Conservation (phyloP, 2,329 filamentous ascomycete species). For the Diaporthe capsici region DNA sequence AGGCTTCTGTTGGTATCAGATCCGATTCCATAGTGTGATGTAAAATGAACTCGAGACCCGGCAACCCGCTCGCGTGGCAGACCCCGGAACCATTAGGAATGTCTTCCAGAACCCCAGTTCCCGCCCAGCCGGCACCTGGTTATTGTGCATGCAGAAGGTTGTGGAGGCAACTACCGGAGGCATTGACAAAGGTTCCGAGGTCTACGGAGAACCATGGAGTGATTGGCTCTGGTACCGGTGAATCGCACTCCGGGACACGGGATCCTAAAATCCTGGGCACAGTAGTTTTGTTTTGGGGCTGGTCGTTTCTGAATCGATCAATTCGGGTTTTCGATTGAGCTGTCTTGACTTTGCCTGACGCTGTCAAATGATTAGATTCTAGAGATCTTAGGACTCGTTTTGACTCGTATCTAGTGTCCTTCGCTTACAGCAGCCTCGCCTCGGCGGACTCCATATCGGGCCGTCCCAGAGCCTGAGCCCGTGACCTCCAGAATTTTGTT, state of each 20-base stretch:
- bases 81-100: constrained; percentile 7
- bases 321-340: background rate
- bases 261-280: constrained; percentile 20
- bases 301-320: constrained; percentile 15
- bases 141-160: constrained; percentile 26
- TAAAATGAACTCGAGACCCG: constrained; percentile 38
- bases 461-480: constrained; percentile 14
- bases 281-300: constrained; percentile 35
- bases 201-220: constrained; percentile 1
- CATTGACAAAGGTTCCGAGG: constrained; percentile 12
- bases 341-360: background rate
- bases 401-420: constrained; percentile 2
- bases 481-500: background rate
- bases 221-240: constrained; percentile 15
- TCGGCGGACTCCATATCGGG: constrained; percentile 25
- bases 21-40: constrained; percentile 14
- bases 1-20: constrained; percentile 16
- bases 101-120: constrained; percentile 8
- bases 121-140: constrained; percentile 28
- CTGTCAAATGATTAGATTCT: background rate
- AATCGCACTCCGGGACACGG: constrained; percentile 8
- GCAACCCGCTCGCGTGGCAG: constrained; percentile 35
- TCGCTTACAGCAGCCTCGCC: constrained; percentile 8
- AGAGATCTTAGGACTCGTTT: background rate
- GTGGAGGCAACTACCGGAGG: constrained; percentile 27